Evolutionary conservation across 768 basidiomycete genomes (phyloP).

Genomic region (Serendipita sp.): DNA sequence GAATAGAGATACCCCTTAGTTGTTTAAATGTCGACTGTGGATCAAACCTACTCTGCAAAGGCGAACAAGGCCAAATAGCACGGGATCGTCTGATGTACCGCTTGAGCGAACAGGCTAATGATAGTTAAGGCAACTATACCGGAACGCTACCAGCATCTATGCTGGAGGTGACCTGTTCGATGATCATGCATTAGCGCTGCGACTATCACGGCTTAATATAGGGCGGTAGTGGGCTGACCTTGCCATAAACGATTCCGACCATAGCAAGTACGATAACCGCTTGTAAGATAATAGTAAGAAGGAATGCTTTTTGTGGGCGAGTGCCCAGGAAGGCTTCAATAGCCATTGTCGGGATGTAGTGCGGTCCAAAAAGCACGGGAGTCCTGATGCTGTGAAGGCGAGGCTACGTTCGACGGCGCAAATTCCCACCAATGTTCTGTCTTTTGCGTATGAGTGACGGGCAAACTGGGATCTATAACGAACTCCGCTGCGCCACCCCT

Average conservation of each 20-base stretch:
- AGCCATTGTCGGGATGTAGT: constrained; percentile 32
- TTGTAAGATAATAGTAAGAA: constrained; percentile 61
- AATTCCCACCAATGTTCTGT: too few species aligned
- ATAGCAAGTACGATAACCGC: constrained; percentile 58
- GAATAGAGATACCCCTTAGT: constrained; percentile 7
- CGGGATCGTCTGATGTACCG: constrained; percentile 52
- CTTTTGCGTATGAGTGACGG: too few species aligned
- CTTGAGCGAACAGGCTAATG: constrained; percentile 32
- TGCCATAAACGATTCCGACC: constrained; percentile 54
- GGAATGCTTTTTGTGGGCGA: constrained; percentile 54
- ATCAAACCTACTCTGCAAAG: constrained; percentile 52
- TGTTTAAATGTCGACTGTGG: background rate
- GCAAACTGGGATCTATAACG: too few species aligned
- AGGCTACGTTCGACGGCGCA: background rate
- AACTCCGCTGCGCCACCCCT: too few species aligned
- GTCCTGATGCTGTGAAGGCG: background rate
- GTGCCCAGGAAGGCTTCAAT: constrained; percentile 59
- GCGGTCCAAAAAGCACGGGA: background rate
- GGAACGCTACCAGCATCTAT: background rate
- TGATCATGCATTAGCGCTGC: background rate
- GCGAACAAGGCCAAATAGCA: constrained; percentile 77
- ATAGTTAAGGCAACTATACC: constrained; percentile 25
- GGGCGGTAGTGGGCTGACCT: constrained; percentile 20
- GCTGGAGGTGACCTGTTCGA: background rate
- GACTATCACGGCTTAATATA: background rate